phyloP scores from a whole-genome alignment of 352 stramenopile genomes.

The Peronospora belbahrii region DNA sequence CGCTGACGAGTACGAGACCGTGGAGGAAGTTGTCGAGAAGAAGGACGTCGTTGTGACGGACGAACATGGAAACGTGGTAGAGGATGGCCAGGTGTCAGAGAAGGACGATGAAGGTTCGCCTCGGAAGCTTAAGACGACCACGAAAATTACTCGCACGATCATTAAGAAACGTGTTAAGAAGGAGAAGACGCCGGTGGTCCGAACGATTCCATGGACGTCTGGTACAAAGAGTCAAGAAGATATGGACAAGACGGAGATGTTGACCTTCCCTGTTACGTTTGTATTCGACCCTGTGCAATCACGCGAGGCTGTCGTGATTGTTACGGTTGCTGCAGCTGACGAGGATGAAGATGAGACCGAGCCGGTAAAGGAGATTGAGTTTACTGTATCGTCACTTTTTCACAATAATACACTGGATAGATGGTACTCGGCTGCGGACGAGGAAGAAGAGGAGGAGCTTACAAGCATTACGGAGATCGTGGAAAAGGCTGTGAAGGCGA shows the following conservation, averaged over 20 bases:
- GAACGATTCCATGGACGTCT: constrained; percentile 31
- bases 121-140: constrained; percentile 49
- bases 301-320: constrained; percentile 65
- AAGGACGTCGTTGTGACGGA: constrained; percentile 45
- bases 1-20: constrained; percentile 40
- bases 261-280: constrained; percentile 55
- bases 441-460: constrained; percentile 31
- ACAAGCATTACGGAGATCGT: constrained; percentile 28
- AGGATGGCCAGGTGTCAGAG: constrained; percentile 27
- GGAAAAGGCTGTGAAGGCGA: constrained; percentile 17
- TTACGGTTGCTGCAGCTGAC: constrained; percentile 43
- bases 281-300: constrained; percentile 81
- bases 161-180: constrained; percentile 55
- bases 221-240: constrained; percentile 3
- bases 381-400: constrained; percentile 70
- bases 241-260: not conserved
- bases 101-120: constrained; percentile 29
- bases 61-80: constrained; percentile 38
- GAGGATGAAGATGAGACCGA: constrained; percentile 49
- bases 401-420: constrained; percentile 49
- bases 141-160: constrained; percentile 47
- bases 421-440: constrained; percentile 61
- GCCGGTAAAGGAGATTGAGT: constrained; percentile 69
- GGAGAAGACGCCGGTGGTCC: constrained; percentile 37
- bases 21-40: constrained; percentile 52